Evolutionary conservation across 495 filamentous ascomycete genomes (phyloP).

Genomic region (Penicillium coffeae): DNA sequence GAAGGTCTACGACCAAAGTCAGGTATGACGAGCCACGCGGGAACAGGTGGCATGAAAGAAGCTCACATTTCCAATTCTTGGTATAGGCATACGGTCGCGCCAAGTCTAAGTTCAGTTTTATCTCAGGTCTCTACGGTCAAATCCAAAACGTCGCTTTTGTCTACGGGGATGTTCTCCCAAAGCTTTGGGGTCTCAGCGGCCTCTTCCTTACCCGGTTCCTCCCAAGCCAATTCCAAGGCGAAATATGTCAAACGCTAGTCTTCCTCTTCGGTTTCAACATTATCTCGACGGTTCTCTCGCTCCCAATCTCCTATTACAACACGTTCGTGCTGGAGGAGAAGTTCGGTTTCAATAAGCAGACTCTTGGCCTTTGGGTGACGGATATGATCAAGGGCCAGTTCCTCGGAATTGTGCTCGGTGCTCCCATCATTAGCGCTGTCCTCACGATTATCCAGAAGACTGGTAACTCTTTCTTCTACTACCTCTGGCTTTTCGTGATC

Average conservation of each 20-base stretch:
- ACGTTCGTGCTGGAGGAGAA: constrained; percentile 94
- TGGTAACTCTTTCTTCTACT: constrained; percentile 91
- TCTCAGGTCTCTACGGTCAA: constrained; percentile 78
- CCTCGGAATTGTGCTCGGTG: constrained; percentile 70
- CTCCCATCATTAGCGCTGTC: constrained; percentile 85
- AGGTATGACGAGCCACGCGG: constrained; percentile 45
- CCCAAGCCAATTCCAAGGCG: constrained; percentile 76
- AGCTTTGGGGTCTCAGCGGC: constrained; percentile 82
- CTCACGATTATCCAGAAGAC: constrained; percentile 88
- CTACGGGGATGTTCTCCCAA: constrained; percentile 84
- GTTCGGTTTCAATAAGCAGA: constrained; percentile 99
- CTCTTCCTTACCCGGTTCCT: constrained; percentile 66
- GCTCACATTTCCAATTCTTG: background rate
- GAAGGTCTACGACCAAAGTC: constrained; percentile 90
- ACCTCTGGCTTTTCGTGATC: constrained; percentile 89
- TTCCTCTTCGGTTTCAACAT: constrained; percentile 87
- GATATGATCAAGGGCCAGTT: constrained; percentile 91
- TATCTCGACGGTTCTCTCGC: constrained; percentile 67
- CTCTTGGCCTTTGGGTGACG: constrained; percentile 77
- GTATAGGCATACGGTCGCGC: constrained; percentile 82
- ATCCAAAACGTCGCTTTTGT: constrained; percentile 82
- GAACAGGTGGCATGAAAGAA: constrained; percentile 7
- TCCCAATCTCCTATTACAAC: constrained; percentile 85
- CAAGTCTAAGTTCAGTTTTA: constrained; percentile 83
- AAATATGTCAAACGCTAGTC: constrained; percentile 88